Evolutionary conservation across 768 basidiomycete genomes (phyloP), one percentile per base, ranked within the genome.

Genomic region (Porpolomopsis calyptriformis): DNA sequence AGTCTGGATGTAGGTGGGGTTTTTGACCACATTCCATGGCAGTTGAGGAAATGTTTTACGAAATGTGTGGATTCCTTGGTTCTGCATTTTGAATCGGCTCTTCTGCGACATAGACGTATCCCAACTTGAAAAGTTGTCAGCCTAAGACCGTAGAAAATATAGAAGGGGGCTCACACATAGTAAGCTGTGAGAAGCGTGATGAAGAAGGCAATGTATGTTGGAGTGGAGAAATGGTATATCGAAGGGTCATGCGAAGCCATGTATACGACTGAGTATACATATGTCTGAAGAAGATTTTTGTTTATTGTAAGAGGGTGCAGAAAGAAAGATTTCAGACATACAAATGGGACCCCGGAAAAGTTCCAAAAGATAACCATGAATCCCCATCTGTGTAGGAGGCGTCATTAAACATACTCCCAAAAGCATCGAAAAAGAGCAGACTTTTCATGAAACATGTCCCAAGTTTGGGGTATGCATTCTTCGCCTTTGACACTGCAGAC

Each of bases 401-500:
- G 41, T 12, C 6, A 7, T 19, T 27, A 27, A 26, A n/a, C 3
- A 18, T 16, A 25, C 12, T 56, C 25, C 42, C 41, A 4, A 38
- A 4, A 43, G 48, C 34, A 51, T 16, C 11, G 49, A 19, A 18
- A 22, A 43, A 35, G 8, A 50, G 10, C 71, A 51, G 66, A 85
- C 75, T 99, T 99, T 60, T 99, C 94, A 56, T 94, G 89, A 70
- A 82, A 96, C 90, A 99, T 99, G 57, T 97, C 96, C 94, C 96
- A 98, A 2, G 91, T 93, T 63, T 94, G 89, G 4, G 90, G 89
- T 51, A 93, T 91, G 56, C 87, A 91, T 58, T 94, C 91, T 57
- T 94, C 92, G 34, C 85, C 92, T 62, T 96, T 96, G 49, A 77
- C 86, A 58, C 85, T 87, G 47, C 33, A 26, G 46, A 11, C 31